Evolutionary conservation across 2,329 filamentous ascomycete genomes (phyloP), one percentile per base, ranked within the genome.

Genomic region (Hypoxylon sp.): DNA sequence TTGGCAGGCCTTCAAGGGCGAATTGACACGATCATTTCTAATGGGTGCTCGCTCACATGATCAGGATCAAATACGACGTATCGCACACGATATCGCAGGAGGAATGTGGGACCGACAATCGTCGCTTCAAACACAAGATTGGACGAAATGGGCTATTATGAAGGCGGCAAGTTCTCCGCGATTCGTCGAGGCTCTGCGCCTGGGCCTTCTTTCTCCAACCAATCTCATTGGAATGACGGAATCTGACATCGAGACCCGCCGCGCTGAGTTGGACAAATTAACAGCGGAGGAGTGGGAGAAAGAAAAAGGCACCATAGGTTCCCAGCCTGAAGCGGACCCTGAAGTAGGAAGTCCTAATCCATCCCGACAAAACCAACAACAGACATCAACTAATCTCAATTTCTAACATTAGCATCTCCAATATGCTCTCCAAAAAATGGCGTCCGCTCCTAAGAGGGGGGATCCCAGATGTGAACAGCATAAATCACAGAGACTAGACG

Each of bases 401-500:
- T 31, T 65, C 22, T 58, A 8, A 53, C 3, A 10, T 49, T 51
- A 76, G 72, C 73, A 77, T 62, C 57, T 74, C 3, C 69, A 67
- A 22, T 37, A 61, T 55, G 72, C 70, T 46, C 63, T 73, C 20
- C 67, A 20, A 3, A 72, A 69, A 51, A 63, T 72, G 57, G 57
- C 65, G 13, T 62, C 56, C 7, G 62, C 57, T 17, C 44, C 70
- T 48, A 65, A 58, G 42, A 53, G 22, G 2, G 69, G 62, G 7
- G 31, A 48, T 17, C 33, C 54, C 37, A 22, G 42, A 42, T 33
- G 20, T 13, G 62, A 61, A 27, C 62, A 67, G 37, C 66, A 55
- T 25, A 77, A 74, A 63, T 73, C 75, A 35, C 72, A 71, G 53
- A 70, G 71, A n/a, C 14, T 76, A 11, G 76, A 76, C 55, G 76